These are phyloP conservation scores for Coleophoma eucalyptorum DNA, from an alignment of 2,329 filamentous ascomycete species.

Conservation along the genomic window DNA sequence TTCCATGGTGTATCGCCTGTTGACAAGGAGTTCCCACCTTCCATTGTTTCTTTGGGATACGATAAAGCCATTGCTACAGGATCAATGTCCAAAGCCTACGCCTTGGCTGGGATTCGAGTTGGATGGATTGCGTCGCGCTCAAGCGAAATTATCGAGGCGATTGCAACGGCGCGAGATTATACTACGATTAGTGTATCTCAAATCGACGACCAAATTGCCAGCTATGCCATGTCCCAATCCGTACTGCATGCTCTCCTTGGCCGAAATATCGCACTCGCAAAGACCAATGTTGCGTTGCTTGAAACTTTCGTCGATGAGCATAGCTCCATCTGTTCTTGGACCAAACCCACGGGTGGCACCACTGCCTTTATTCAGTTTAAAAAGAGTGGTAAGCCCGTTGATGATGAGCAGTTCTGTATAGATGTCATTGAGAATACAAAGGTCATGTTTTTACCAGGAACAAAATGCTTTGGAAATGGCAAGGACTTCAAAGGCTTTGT, in stretches of 20 bases:
- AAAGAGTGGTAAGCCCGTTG: conserved; percentile 54
- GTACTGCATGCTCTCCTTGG: conserved; percentile 61
- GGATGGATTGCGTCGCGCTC: conserved; percentile 78
- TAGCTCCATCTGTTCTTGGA: conserved; percentile 62
- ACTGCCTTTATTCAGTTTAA: conserved; percentile 73
- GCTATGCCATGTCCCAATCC: conserved; percentile 63
- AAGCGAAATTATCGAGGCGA: conserved; percentile 54
- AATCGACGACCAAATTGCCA: conserved; percentile 74
- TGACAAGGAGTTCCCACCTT: conserved; percentile 53
- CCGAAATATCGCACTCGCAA: conserved; percentile 64
- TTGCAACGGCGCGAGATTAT: conserved; percentile 69
- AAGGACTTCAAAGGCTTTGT: conserved; percentile 71
- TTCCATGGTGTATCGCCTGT: conserved; percentile 52
- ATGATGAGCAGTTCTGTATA: conserved; percentile 70
- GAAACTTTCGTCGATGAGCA: conserved; percentile 64
- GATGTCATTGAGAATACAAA: conserved; percentile 65
- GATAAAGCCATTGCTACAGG: conserved; percentile 68
- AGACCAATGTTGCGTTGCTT: conserved; percentile 62
- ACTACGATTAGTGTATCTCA: conserved; percentile 84
- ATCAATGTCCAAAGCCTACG: conserved; percentile 83
- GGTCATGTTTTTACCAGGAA: conserved; percentile 72
- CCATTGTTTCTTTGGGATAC: conserved; percentile 69
- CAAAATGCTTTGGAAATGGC: conserved; percentile 65
- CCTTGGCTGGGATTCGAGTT: conserved; percentile 74
- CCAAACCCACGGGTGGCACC: conserved; percentile 73